phyloP scores from a whole-genome alignment of 208 protist species.

The Vickermania ingenoplastis region DNA sequence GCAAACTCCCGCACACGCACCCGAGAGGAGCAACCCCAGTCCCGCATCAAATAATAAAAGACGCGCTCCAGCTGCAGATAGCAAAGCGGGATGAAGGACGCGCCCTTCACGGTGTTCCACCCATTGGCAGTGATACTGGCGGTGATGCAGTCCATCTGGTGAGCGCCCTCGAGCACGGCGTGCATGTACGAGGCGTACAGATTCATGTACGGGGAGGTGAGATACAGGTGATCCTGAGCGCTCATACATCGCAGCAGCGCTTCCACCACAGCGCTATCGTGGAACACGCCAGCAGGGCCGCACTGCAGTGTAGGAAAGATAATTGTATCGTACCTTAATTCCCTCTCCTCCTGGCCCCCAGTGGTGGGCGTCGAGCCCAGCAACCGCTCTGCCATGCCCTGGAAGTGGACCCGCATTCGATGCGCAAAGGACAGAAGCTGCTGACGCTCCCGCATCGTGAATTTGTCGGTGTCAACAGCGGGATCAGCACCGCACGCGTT shows the following conservation, averaged over 20 bases:
- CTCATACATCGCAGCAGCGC: conserved; percentile 27
- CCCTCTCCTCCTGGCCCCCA: conserved; percentile 3
- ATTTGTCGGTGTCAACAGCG: conserved; percentile 23
- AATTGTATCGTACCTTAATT: conserved; percentile 63
- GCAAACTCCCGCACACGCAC: conserved; percentile 59
- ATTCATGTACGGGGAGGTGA: conserved; percentile 84
- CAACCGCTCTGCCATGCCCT: conserved; percentile 11
- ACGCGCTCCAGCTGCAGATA: conserved; percentile 74
- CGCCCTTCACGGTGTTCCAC: conserved; percentile 52
- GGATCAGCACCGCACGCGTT: conserved; percentile 39
- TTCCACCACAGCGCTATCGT: conserved; percentile 53
- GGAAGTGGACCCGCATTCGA: conserved; percentile 2
- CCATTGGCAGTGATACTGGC: conserved; percentile 66
- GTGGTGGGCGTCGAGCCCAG: background rate
- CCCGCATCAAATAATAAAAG: conserved; percentile 63
- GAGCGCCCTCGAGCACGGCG: conserved; percentile 18
- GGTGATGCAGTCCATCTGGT: conserved; percentile 54
- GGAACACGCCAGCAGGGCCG: conserved; percentile 40
- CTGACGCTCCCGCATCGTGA: conserved; percentile 10
- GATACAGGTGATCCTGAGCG: conserved; percentile 33
- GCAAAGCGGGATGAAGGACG: conserved; percentile 65
- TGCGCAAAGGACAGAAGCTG: conserved; percentile 32
- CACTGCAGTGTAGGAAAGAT: conserved; percentile 78
- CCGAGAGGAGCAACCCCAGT: conserved; percentile 31
- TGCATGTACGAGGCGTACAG: conserved; percentile 54